A percentile compares a stretch with the other conserved stretches of the same genome.
phyloP scores from a whole-genome alignment of 2,329 filamentous ascomycete genomes.

The Penicillium sp. region DNA sequence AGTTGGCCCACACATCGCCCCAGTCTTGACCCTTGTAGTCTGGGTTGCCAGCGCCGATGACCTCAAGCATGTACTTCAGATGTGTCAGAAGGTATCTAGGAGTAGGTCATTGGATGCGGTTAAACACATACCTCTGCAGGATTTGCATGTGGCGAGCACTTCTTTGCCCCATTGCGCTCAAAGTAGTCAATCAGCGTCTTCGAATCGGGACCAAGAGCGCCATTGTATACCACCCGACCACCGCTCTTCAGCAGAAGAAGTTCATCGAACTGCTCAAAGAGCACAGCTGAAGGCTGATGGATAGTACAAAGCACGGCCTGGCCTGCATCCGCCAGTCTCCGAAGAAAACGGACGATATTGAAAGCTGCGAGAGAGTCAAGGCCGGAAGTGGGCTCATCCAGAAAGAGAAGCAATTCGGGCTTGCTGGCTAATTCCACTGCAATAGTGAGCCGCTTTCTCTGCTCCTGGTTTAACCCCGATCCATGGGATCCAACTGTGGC shows the following conservation, averaged over 20 bases:
- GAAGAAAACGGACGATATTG: conserved; percentile 59
- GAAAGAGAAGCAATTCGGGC: conserved; percentile 57
- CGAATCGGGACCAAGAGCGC: conserved; percentile 74
- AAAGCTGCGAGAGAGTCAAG: conserved; percentile 66
- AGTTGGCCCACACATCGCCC: conserved; percentile 57
- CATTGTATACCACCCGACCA: conserved; percentile 79
- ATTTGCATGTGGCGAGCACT: conserved; percentile 60
- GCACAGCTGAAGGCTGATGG: conserved; percentile 78
- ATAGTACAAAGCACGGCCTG: conserved; percentile 90
- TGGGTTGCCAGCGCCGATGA: conserved; percentile 60
- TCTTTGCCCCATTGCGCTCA: conserved; percentile 57
- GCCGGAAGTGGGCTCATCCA: conserved; percentile 61
- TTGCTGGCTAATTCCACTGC: conserved; percentile 60
- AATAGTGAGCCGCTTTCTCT: conserved; percentile 63
- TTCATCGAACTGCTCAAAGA: conserved; percentile 85
- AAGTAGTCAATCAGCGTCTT: conserved; percentile 67
- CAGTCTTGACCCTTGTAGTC: conserved; percentile 59
- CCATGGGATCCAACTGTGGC: conserved; percentile 59
- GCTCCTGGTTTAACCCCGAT: conserved; percentile 59
- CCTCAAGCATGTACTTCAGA: conserved; percentile 72
- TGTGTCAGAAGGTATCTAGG: neutral
- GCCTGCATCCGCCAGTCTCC: conserved; percentile 64
- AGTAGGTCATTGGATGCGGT: neutral
- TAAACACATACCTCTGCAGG: conserved; percentile 55
- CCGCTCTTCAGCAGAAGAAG: conserved; percentile 73